These are phyloP conservation scores for Catharanthus roseus DNA, from an alignment of 257 asterid genomes.

Conservation along the genomic window DNA sequence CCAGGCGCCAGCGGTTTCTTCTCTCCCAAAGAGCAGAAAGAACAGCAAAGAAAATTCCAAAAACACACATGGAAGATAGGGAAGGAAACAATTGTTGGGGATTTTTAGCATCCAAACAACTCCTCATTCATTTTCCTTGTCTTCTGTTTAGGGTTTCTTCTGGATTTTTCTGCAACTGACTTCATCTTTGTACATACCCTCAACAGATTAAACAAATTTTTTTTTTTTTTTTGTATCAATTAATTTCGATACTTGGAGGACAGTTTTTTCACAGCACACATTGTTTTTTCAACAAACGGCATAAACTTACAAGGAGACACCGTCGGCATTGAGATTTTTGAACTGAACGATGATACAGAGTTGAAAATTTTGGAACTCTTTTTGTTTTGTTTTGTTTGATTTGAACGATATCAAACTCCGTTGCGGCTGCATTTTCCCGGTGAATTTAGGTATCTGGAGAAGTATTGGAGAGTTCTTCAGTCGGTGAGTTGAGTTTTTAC, in stretches of 20 bases:
- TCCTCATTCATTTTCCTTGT: neutral
- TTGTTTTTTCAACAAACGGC: neutral
- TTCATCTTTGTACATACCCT: neutral
- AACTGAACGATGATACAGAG: neutral
- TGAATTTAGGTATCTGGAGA: neutral
- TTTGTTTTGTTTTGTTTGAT: neutral
- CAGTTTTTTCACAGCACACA: neutral
- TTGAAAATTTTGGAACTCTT: neutral
- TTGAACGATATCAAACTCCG: neutral
- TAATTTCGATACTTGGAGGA: neutral
- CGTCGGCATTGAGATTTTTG: neutral
- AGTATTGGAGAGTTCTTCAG: neutral
- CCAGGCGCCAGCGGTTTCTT: too few species aligned
- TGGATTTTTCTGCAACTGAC: neutral
- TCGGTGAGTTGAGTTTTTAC: slow-evolving; percentile 1
- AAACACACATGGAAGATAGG: slow-evolving; percentile 19
- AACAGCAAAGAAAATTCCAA: neutral
- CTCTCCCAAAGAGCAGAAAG: too few species aligned
- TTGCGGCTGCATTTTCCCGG: neutral
- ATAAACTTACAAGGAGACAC: neutral
- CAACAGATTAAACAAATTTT: neutral
- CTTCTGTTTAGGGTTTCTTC: neutral
- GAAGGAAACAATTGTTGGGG: slow-evolving; percentile 15
- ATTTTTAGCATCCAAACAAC: slow-evolving; percentile 13
- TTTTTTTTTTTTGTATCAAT: neutral